phyloP scores from a whole-genome alignment of 192 early-diverging fungal species.

The Gaertneriomyces sp. region DNA sequence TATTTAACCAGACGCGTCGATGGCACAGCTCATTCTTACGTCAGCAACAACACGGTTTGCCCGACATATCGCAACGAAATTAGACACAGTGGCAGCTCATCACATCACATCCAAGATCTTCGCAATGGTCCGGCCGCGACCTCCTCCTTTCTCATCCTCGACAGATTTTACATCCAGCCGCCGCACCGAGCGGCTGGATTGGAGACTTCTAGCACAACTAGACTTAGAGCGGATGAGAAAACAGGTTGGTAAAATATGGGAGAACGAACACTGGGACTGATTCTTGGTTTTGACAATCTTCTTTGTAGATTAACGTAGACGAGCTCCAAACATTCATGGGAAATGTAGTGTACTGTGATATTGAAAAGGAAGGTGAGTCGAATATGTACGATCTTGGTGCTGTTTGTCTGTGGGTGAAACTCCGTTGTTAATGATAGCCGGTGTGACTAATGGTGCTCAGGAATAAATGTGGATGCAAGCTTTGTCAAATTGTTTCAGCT shows the following conservation, averaged over 20 bases:
- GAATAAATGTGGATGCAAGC: constrained; percentile 45
- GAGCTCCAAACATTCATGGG: constrained; percentile 49
- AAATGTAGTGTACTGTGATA: constrained; percentile 52
- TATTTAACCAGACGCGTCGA: too few species aligned
- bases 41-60: too few species aligned
- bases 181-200: constrained; percentile 46
- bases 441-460: constrained; percentile 30
- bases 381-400: background rate
- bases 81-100: too few species aligned
- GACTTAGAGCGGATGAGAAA: constrained; percentile 42
- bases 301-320: constrained; percentile 3
- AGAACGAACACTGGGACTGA: background rate
- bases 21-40: too few species aligned
- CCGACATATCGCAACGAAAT: too few species aligned
- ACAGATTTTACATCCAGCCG: too few species aligned
- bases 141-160: too few species aligned
- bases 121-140: too few species aligned
- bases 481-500: constrained; percentile 55
- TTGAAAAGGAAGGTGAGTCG: constrained; percentile 44
- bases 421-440: background rate
- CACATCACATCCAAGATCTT: too few species aligned
- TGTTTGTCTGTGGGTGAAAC: constrained; percentile 6
- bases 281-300: background rate
- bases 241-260: constrained; percentile 33
- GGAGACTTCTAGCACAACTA: constrained; percentile 43